A percentile compares a stretch with the other conserved stretches of the same genome.
Conservation (phyloP, 345 rosid species). For the Brassica carinata region DNA sequence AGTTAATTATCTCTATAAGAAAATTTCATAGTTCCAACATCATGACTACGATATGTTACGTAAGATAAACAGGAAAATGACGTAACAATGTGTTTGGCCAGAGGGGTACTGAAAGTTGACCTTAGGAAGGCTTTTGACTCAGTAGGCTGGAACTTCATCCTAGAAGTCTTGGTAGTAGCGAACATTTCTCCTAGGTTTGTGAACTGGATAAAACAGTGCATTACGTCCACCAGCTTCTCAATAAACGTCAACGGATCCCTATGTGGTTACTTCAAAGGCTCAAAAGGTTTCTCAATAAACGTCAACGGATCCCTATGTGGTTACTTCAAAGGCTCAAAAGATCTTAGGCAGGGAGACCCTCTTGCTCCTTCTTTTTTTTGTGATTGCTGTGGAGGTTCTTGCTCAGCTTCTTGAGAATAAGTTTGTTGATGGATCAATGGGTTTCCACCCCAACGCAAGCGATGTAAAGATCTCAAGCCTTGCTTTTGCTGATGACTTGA, state of each 20-base stretch:
- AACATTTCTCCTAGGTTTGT: background rate
- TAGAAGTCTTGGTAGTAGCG: background rate
- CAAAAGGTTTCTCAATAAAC: too few relatives aligned
- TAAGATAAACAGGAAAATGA: background rate
- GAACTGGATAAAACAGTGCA: background rate
- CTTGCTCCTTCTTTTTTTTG: background rate
- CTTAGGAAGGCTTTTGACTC: background rate
- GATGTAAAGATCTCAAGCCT: too few relatives aligned
- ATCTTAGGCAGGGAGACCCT: background rate
- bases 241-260: too few relatives aligned
- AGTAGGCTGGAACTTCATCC: background rate
- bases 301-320: too few relatives aligned
- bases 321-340: too few relatives aligned
- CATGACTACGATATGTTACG: background rate
- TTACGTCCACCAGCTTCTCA: background rate
- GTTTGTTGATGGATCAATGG: background rate
- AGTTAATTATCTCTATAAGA: background rate
- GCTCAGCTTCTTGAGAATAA: background rate
- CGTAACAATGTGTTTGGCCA: background rate
- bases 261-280: too few relatives aligned
- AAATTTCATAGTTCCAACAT: background rate
- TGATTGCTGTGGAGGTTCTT: background rate
- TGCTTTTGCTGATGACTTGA: too few relatives aligned
- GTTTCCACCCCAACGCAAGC: background rate
- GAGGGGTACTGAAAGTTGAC: background rate